A percentile compares a stretch with the other conserved stretches of the same genome.
These are phyloP conservation scores for Cymodocea nodosa DNA, from an alignment of 116 monocot species.

Conservation along the genomic window DNA sequence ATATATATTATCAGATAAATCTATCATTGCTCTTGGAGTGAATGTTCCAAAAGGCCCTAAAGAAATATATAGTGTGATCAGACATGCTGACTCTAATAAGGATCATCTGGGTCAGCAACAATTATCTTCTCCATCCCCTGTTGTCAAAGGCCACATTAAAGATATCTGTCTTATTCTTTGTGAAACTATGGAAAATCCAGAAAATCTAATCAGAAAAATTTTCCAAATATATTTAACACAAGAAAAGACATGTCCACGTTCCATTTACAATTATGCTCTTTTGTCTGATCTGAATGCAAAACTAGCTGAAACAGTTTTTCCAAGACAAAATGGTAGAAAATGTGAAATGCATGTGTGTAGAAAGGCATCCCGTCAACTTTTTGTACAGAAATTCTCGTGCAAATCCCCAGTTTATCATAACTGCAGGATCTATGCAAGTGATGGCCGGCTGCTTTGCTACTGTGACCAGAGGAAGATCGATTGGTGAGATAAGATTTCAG, in stretches of 20 bases:
- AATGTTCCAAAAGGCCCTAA: conserved; percentile 34
- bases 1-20: conserved; percentile 76
- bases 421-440: conserved; percentile 85
- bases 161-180: conserved; percentile 51
- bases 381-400: conserved; percentile 92
- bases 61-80: conserved; percentile 35
- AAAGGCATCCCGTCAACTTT: conserved; percentile 66
- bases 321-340: conserved; percentile 40
- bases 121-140: conserved; percentile 37
- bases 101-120: conserved; percentile 14
- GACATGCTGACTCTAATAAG: conserved; percentile 33
- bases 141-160: conserved; percentile 45
- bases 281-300: conserved; percentile 50
- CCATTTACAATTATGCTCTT: conserved; percentile 69
- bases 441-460: conserved; percentile 90
- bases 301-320: conserved; percentile 22
- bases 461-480: conserved; percentile 93
- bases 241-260: conserved; percentile 36
- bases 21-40: conserved; percentile 46
- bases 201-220: conserved; percentile 45
- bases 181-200: conserved; percentile 27
- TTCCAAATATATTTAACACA: conserved; percentile 33
- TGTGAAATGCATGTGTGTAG: conserved; percentile 14
- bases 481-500: conserved; percentile 37
- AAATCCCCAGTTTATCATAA: conserved; percentile 97